Conservation (phyloP, 176 grass and related monocot species). For the Rhynchospora pubera region DNA sequence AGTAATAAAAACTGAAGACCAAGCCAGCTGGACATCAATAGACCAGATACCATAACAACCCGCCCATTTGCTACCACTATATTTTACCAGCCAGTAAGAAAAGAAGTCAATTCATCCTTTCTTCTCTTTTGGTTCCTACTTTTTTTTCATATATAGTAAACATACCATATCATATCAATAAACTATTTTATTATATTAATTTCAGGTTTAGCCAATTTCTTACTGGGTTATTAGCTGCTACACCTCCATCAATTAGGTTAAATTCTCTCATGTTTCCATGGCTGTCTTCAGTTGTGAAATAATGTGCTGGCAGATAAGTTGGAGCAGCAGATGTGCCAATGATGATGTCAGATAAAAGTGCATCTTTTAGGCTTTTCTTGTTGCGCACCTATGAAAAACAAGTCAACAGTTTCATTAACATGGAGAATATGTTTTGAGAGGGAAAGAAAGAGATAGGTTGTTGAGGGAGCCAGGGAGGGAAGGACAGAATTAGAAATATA, state of each 20-base stretch:
- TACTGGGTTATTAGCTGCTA: conserved; percentile 87
- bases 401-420: not conserved
- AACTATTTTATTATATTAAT: not conserved
- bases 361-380: conserved; percentile 40
- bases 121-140: not conserved
- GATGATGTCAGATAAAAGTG: conserved; percentile 73
- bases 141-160: not conserved
- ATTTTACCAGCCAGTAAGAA: not conserved
- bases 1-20: not conserved
- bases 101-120: not conserved
- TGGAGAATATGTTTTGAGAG: not conserved
- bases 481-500: not conserved
- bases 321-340: conserved; percentile 76
- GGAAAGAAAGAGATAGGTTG: too few species aligned
- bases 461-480: not conserved
- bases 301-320: conserved; percentile 73
- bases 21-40: not conserved
- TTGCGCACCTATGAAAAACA: conserved; percentile 32
- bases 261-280: conserved; percentile 65
- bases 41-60: not conserved
- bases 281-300: conserved; percentile 52
- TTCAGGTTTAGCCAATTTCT: not conserved
- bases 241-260: conserved; percentile 77
- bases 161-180: not conserved
- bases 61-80: not conserved